Evolutionary conservation across 768 basidiomycete genomes (phyloP).

Genomic region (Lactarius psammicola): DNA sequence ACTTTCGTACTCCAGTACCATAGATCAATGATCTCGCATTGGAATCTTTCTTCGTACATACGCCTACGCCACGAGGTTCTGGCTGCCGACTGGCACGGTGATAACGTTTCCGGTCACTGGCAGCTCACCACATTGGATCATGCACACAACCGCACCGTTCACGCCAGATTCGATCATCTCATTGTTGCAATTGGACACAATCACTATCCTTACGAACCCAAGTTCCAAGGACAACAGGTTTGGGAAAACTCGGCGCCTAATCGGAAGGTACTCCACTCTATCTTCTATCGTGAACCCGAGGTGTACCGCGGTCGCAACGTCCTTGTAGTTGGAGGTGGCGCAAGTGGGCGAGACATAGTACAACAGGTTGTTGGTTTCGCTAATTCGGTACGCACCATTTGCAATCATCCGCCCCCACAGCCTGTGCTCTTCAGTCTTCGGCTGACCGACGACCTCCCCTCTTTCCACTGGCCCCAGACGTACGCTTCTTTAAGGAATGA

Average conservation of each 20-base stretch:
- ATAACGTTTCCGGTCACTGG: constrained; percentile 43
- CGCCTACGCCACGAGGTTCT: constrained; percentile 45
- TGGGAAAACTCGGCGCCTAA: constrained; percentile 42
- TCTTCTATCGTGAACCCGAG: constrained; percentile 34
- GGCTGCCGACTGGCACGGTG: constrained; percentile 45
- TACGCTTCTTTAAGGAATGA: not conserved
- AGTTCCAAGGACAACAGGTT: constrained; percentile 41
- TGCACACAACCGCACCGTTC: constrained; percentile 29
- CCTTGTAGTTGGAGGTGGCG: constrained; percentile 49
- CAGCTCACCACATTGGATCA: constrained; percentile 38
- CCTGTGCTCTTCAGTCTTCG: constrained; percentile 31
- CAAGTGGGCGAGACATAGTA: constrained; percentile 48
- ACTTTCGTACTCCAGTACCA: constrained; percentile 49
- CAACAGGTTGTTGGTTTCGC: constrained; percentile 49
- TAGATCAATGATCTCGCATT: constrained; percentile 40
- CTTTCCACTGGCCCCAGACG: constrained; percentile 22
- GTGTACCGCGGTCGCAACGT: constrained; percentile 44
- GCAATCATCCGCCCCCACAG: constrained; percentile 46
- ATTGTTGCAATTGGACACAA: constrained; percentile 56
- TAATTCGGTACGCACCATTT: constrained; percentile 41
- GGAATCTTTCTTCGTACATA: constrained; percentile 43
- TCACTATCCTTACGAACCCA: constrained; percentile 47
- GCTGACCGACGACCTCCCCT: not conserved
- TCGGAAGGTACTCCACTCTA: constrained; percentile 49
- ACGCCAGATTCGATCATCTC: constrained; percentile 51